Base-by-base conservation (phyloP, 495 filamentous ascomycete genomes). In the Chaetomidium leptoderma region DNA sequence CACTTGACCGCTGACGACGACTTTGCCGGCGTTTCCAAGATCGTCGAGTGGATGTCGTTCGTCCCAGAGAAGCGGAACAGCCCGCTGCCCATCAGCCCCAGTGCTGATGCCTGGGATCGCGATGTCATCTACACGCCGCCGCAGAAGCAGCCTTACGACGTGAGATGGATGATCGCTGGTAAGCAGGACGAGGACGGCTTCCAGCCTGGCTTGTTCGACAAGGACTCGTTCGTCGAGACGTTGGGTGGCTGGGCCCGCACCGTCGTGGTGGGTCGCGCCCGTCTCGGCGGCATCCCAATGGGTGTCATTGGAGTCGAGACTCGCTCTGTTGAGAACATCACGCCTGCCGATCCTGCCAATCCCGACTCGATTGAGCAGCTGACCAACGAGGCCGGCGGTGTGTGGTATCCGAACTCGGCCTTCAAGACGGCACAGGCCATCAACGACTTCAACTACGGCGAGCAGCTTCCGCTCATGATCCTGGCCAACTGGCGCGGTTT, bases 401-500 rank as follows among this genome's bases (percentile, higher is more conserved):
- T 98, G 26, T 98, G 93, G 93, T 98, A 97, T 73, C 93, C 93
- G 65, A 98, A 98, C 81, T 96, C 92, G 6, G 95, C 93, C 32
- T 97, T 89, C 83, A 98, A 98, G 87, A 98, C 93, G 53, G 95
- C 93, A 17, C 93, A 98, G 71, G 93, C 93, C 55, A 93, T 98
- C 72, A 90, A 86, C 61, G 93, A 98, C 81, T 98, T 98, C 84
- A 98, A 97, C 85, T 84, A 95, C 63, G 93, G 93, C 70, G 93
- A 98, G 75, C 93, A 97, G 79, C 83, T 98, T 59, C 93, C 93
- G 43, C 79, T 98, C 58, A 97, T 98, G 91, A 97, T 98, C 74
- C 82, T 98, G 46, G 93, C 93, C 72, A 98, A 98, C 82, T 98
- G 93, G 93, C 83, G 93, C 82, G 93, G 93, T 76, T 98, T 98